phyloP scores from a whole-genome alignment of 108 stramenopile species.

The Thalassiosira profunda region DNA sequence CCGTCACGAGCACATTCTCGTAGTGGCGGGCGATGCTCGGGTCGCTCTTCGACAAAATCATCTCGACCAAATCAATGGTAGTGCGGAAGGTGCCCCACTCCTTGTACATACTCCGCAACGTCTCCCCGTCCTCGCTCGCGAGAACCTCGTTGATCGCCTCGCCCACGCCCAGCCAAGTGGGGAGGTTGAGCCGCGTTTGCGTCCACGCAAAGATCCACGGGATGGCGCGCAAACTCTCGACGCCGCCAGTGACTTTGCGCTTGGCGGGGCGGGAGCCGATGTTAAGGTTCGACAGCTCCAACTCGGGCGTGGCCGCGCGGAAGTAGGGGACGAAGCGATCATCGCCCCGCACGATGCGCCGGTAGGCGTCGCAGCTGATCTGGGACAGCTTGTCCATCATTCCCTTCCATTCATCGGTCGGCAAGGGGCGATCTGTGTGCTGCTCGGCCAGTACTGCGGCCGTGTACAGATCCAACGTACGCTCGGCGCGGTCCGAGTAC shows the following conservation, averaged over 20 bases:
- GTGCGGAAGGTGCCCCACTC: constrained; percentile 97
- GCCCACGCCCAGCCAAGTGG: constrained; percentile 98
- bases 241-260: constrained; percentile 96
- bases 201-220: constrained; percentile 99
- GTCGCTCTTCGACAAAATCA: constrained; percentile 97
- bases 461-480: constrained; percentile 96
- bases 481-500: constrained; percentile 84
- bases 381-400: constrained; percentile 89
- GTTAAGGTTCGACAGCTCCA: constrained; percentile 91
- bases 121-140: constrained; percentile 56
- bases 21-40: constrained; percentile 93
- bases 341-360: constrained; percentile 87
- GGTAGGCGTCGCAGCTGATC: constrained; percentile 83
- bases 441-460: constrained; percentile 92
- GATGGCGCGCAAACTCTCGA: constrained; percentile 96
- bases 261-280: constrained; percentile 97
- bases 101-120: constrained; percentile 90
- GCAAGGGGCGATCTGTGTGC: constrained; percentile 76
- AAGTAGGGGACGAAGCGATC: constrained; percentile 98
- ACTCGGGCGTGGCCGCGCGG: constrained; percentile 96
- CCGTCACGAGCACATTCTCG: constrained; percentile 89
- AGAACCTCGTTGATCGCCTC: constrained; percentile 62
- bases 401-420: constrained; percentile 75
- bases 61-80: constrained; percentile 93
- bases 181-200: constrained; percentile 93